Evolutionary conservation across 305 asterid genomes (phyloP).

Genomic region (Fraxinus angustifolia): DNA sequence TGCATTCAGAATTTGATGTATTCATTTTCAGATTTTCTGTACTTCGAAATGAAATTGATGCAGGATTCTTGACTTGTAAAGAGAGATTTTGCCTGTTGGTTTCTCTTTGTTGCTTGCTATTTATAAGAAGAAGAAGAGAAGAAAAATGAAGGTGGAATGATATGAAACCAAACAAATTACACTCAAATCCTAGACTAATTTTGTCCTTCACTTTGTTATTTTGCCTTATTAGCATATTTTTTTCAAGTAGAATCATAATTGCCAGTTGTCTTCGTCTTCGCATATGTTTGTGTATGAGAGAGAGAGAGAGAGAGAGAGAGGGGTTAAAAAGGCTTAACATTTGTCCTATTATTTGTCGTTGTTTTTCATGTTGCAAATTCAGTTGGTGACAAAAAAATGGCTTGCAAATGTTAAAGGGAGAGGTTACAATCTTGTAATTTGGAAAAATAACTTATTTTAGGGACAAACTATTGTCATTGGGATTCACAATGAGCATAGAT

Average conservation of each 20-base stretch:
- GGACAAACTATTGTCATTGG: background rate
- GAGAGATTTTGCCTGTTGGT: background rate
- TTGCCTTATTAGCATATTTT: slow-evolving; percentile 25
- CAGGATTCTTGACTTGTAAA: background rate
- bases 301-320: too few relatives aligned
- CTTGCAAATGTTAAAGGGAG: background rate
- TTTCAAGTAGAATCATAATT: slow-evolving; percentile 38
- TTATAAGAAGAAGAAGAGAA: slow-evolving; percentile 24
- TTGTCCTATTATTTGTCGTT: background rate
- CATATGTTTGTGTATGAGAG: slow-evolving; percentile 11
- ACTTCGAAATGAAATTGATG: background rate
- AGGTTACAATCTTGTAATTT: background rate
- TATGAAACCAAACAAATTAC: slow-evolving; percentile 36
- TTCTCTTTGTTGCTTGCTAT: slow-evolving; percentile 26
- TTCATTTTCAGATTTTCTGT: slow-evolving; percentile 32
- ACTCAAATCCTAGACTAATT: slow-evolving; percentile 27
- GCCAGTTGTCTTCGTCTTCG: slow-evolving; percentile 44
- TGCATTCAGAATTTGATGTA: slow-evolving; percentile 54
- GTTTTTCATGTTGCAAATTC: background rate
- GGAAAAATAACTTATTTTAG: background rate
- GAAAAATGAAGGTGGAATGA: slow-evolving; percentile 9
- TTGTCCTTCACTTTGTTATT: slow-evolving; percentile 27
- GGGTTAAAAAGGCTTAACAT: background rate
- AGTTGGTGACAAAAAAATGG: too few relatives aligned
- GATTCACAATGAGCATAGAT: background rate